phyloP scores from a whole-genome alignment of 2,329 filamentous ascomycete species.

The Ascochyta fabae region DNA sequence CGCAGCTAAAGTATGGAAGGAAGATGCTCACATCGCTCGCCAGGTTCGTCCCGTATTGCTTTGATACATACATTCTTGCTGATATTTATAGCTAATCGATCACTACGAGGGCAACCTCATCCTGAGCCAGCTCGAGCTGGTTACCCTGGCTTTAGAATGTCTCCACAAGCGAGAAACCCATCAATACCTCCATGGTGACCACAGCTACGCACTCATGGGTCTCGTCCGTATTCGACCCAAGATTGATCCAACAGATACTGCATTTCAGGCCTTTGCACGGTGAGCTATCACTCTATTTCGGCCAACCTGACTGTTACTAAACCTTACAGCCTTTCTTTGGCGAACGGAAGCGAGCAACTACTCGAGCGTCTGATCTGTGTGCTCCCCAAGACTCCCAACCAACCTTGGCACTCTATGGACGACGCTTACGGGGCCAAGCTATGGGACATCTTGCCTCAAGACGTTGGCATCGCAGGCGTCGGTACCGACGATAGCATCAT shows the following conservation, averaged over 20 bases:
- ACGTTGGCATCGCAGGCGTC: constrained; percentile 50
- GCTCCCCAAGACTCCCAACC: constrained; percentile 40
- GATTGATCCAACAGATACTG: constrained; percentile 50
- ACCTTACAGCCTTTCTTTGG: constrained; percentile 48
- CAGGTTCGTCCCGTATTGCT: constrained; percentile 21
- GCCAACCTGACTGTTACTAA: neutral
- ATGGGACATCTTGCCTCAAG: constrained; percentile 54
- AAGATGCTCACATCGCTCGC: constrained; percentile 46
- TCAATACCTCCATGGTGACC: constrained; percentile 50
- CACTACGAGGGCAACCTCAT: constrained; percentile 54
- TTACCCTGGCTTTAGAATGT: constrained; percentile 51
- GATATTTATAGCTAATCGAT: constrained; percentile 50
- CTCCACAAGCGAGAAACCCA: constrained; percentile 49
- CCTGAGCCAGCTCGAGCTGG: constrained; percentile 52
- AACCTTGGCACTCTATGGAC: constrained; percentile 51
- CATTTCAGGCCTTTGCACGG: constrained; percentile 57
- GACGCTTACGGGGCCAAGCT: constrained; percentile 53
- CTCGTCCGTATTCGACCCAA: constrained; percentile 51
- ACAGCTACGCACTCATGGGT: constrained; percentile 57
- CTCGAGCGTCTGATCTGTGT: constrained; percentile 57
- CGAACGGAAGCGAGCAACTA: constrained; percentile 54
- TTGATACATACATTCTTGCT: neutral
- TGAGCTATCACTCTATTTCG: neutral
- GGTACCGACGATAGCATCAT: constrained; percentile 54
- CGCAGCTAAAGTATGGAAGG: constrained; percentile 48